Conservation (phyloP, 495 filamentous ascomycete species). For the Penicillium waksmanii region DNA sequence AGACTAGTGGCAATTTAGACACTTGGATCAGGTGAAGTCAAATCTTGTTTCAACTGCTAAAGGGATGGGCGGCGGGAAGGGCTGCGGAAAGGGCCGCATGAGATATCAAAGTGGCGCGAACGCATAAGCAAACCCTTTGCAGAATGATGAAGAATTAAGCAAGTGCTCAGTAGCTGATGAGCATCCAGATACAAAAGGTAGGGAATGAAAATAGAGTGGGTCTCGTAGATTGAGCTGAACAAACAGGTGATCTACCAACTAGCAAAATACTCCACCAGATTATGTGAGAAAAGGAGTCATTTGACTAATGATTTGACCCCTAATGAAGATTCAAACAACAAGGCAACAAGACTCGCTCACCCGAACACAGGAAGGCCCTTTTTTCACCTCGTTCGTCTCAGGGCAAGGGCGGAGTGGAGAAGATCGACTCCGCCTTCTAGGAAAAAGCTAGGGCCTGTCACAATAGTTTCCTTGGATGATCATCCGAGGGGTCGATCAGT, state of each 20-base stretch:
- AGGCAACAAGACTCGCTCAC: neutral
- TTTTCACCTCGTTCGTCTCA: constrained; percentile 2
- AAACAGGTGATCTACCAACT: constrained; percentile 1
- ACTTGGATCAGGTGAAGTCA: neutral
- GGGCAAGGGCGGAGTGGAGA: constrained; percentile 5
- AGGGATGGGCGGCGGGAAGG: neutral
- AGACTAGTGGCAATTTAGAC: neutral
- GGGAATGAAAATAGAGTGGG: neutral
- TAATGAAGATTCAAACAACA: neutral
- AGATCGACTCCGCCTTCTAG: neutral
- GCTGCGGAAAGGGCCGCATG: neutral
- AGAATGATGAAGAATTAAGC: neutral
- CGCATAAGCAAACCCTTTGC: neutral
- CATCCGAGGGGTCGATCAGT: neutral
- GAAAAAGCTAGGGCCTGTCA: constrained; percentile 2
- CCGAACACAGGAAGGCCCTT: neutral
- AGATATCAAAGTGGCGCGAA: constrained; percentile 4
- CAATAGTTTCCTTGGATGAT: neutral
- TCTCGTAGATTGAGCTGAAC: neutral
- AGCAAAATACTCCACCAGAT: neutral
- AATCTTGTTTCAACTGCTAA: neutral
- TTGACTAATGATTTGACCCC: neutral
- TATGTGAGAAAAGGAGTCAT: neutral
- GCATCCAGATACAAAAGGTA: neutral
- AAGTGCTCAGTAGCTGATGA: neutral